These are phyloP conservation scores for Solanum hybrid DNA, from an alignment of 305 asterid genomes.

Conservation along the genomic window DNA sequence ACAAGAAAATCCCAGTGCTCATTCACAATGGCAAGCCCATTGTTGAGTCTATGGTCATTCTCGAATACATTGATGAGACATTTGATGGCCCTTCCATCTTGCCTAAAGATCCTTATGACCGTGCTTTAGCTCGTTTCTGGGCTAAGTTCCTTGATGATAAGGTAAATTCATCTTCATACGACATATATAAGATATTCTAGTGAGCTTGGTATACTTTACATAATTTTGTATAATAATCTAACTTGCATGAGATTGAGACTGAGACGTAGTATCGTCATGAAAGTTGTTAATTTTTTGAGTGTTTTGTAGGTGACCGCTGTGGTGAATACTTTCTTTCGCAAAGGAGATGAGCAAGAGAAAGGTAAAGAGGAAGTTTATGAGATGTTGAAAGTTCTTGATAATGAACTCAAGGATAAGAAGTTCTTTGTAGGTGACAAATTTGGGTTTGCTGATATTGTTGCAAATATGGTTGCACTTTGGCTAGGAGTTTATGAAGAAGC, in stretches of 20 bases:
- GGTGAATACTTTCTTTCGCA: background rate
- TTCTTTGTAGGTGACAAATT: background rate
- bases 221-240: too few relatives aligned
- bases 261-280: background rate
- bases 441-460: background rate
- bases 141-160: too few relatives aligned
- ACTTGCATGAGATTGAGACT: background rate
- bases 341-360: background rate
- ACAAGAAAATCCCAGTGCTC: too few relatives aligned
- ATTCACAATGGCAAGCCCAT: too few relatives aligned
- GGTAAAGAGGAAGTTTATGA: conserved; percentile 11
- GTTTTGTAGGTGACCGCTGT: background rate
- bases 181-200: too few relatives aligned
- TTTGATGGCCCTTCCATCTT: too few relatives aligned
- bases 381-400: background rate
- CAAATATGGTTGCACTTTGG: conserved; percentile 5
- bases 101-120: too few relatives aligned
- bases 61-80: too few relatives aligned
- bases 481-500: background rate
- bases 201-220: background rate
- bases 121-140: too few relatives aligned
- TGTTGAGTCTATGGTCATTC: too few relatives aligned
- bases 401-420: background rate
- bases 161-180: background rate
- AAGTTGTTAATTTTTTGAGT: background rate